A percentile compares a stretch with the other conserved stretches of the same genome.
Conservation (phyloP, 2,329 filamentous ascomycete genomes). For the Aschersonia sp. region DNA sequence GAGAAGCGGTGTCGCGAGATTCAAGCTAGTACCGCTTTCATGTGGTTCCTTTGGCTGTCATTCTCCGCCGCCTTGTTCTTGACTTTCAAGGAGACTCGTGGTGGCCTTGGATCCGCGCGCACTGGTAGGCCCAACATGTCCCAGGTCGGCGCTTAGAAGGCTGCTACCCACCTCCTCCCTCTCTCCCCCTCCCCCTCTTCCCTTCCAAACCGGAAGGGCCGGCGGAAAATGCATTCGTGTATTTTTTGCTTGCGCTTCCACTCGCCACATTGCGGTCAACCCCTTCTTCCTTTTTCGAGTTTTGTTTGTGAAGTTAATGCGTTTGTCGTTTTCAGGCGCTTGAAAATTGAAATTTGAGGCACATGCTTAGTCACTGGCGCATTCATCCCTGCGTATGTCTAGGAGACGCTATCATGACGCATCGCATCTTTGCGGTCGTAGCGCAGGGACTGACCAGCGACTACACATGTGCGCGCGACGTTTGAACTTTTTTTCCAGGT, state of each 20-base stretch:
- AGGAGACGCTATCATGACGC: too few species aligned
- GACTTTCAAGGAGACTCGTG: conserved; percentile 35
- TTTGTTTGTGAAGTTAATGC: conserved; percentile 2
- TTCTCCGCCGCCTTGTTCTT: conserved; percentile 45
- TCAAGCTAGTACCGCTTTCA: conserved; percentile 60
- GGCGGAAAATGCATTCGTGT: background rate
- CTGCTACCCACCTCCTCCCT: background rate
- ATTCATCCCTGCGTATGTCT: too few species aligned
- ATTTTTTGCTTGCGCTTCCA: background rate
- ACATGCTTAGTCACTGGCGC: background rate
- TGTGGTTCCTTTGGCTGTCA: conserved; percentile 62
- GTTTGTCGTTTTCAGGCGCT: conserved; percentile 1
- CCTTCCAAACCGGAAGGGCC: background rate
- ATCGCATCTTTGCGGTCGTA: too few species aligned
- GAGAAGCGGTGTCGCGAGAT: conserved; percentile 59
- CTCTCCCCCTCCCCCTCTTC: background rate
- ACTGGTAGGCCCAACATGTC: conserved; percentile 37
- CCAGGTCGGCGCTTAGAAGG: conserved; percentile 34
- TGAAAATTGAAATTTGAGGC: background rate
- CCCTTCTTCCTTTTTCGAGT: background rate
- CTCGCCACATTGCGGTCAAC: background rate
- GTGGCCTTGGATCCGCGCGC: conserved; percentile 25
- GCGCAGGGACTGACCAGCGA: too few species aligned
- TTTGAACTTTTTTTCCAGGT: too few species aligned
- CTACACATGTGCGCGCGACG: too few species aligned